Evolutionary conservation across 306 rosid species (phyloP), one percentile per base, ranked within the genome.

Genomic region (Malus sylvestris): DNA sequence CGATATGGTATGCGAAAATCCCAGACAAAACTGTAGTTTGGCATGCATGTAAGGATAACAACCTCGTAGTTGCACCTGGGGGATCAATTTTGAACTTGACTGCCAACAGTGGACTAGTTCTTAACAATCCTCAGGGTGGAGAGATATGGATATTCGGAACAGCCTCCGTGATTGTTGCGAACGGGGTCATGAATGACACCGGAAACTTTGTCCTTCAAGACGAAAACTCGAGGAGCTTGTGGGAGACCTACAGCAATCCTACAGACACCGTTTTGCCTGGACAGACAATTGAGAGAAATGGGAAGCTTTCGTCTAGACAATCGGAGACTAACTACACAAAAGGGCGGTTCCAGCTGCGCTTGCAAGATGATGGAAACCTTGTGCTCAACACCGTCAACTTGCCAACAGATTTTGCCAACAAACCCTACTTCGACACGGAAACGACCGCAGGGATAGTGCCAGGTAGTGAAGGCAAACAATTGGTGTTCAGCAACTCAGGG

Each of bases 251-350:
- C 51, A 30, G 57, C 16, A 15, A 78, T 30, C 93, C 86, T 13
- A 82, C 72, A 9, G 91, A 89, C 68, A 89, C 91, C 52, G 45
- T 89, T 89, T 44, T 81, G 23, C 90, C 94, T 3, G 73, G 65
- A 6, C 95, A 90, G 59, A 68, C 22, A 10, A 0, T 90, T 33
- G 29, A 79, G 45, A 75, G 18, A 55, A 68, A 73, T 4, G 79
- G 61, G 13, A 15, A 27, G 15, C 80, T 88, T 6, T 67, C 75
- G 29, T 79, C 81, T 1, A 71, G 76, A 45, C 71, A 66, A 40
- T 79, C 80, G 10, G 70, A 60, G 74, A 74, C 71, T 33, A 79
- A 82, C 29, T 87, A 75, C 45, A 71, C 85, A 1, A 73, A 9
- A 1, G 42, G 45, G 45, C 57, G 57, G 11, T 85, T 81, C 55